Base-by-base conservation (phyloP, 495 filamentous ascomycete genomes). In the Venustampulla echinocandica region DNA sequence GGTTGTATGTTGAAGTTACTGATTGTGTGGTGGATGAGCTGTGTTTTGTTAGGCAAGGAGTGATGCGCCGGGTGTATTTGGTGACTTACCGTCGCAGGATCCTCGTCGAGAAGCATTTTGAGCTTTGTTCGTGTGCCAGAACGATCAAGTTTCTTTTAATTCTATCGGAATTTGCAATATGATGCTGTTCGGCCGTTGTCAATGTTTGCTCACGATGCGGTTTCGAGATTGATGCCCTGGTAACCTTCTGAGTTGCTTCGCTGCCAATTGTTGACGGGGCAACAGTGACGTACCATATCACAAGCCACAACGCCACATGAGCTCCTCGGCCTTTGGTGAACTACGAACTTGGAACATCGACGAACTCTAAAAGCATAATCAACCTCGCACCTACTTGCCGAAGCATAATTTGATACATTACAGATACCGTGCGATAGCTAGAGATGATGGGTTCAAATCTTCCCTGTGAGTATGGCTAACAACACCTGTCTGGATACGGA, bases 31-130 rank as follows among this genome's bases (percentile, higher is more conserved):
- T 81, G 73, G 64, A 97, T 94, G 58, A 97, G 82, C 85, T 92
- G 59, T 25, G 28, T 46, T 34, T 49, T 44, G 24, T 32, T 42
- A 27, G 15, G 11, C 4, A 40, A 19, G 22, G 32, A 42, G 39
- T 24, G 34, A 54, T 50, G 46, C 38, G 53, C 30, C 22, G 10
- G 49, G 50, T 9, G 18, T 49, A 14, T 36, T 64, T 19, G 22
- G 6, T 1, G 24, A 37, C 73, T 17, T 78, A 90, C 86, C 19
- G 81, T 82, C 33, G 81, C 85, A 49, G 92, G 92, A 62, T 87
- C 85, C 69, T 97, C 92, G 70, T 97, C 92, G 69, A 98, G 87
- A 61, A 98, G 74, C 92, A 97, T 97, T 52, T 60, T 84, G 38
- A 17, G n/a, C n/a, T n/a, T 34, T 28, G 25, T 36, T 15, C 40